These are phyloP conservation scores for Cicer arietinum DNA, from an alignment of 306 rosid genomes.

Conservation along the genomic window DNA sequence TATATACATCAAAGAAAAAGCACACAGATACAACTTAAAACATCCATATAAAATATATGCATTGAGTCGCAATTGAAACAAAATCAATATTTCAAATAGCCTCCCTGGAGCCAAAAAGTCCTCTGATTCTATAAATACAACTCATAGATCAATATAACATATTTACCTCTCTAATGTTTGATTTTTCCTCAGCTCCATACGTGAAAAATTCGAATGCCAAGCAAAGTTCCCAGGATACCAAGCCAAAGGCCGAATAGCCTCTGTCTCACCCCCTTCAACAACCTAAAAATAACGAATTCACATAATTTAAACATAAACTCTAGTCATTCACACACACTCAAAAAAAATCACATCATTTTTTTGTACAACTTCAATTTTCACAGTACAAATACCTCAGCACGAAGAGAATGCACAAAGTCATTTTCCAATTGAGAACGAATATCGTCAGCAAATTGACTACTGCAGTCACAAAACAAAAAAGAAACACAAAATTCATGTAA, in stretches of 20 bases:
- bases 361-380: background rate
- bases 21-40: background rate
- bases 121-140: conserved; percentile 10
- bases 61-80: background rate
- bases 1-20: background rate
- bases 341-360: background rate
- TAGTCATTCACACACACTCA: background rate
- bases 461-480: conserved; percentile 50
- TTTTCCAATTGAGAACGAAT: conserved; percentile 77
- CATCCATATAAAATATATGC: background rate
- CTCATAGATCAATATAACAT: conserved; percentile 32
- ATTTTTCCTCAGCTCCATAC: conserved; percentile 97
- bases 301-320: background rate
- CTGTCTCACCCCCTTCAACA: conserved; percentile 67
- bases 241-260: conserved; percentile 85
- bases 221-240: conserved; percentile 97
- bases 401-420: conserved; percentile 80
- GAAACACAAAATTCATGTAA: conserved; percentile 6
- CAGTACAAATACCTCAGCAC: conserved; percentile 61
- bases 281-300: conserved; percentile 53
- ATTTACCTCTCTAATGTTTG: conserved; percentile 89
- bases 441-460: conserved; percentile 86
- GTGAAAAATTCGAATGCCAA: conserved; percentile 95
- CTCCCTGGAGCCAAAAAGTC: background rate
- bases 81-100: background rate